Base-by-base conservation (phyloP, 257 asterid genomes). In the Euphrasia confusa region DNA sequence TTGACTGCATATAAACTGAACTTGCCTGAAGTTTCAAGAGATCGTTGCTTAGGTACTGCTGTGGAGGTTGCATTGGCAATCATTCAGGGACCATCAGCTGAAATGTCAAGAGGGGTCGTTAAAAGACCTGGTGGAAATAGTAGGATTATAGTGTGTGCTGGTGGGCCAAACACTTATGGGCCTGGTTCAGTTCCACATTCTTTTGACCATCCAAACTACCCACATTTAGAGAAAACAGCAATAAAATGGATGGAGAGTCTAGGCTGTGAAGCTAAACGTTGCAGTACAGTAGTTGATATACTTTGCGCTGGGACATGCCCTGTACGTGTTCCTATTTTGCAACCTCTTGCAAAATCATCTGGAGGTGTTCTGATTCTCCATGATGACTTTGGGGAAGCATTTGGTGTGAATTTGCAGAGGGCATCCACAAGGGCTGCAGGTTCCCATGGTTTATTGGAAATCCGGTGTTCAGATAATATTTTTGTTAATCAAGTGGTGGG, bases 221-320 rank as follows among this genome's bases (percentile, higher is more conserved):
- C 80, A 10, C 81, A 90, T 73, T 64, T 85, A 85, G 96, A 88
- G 84, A 90, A 82, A 77, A 75, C 77, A 48, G 89, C 98, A 53
- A 33, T 82, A 57, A 82, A 85, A 73, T 88, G 85, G 91, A 90
- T 90, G 98, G 96, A 85, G 61, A 76, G 69, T 72, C 80, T 88
- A 57, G 96, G 96, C 18, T 82, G 81, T 48, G 81, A 83, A 68
- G 95, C 95, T 61, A 80, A 78, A 77, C 84, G 76, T 45, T 77
- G 79, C 57, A 84, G 79, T 68, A 80, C 88, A 12, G 89, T 85
- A 61, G 78, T 88, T 63, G 98, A 90, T 74, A 78, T 90, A 50
- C 78, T 88, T 60, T 88, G 98, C 71, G 98, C 98, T 56, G 98
- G 98, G 66, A 90, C 96, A 50, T 90, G 98, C 69, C 98, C 98